Evolutionary conservation across 2,329 filamentous ascomycete genomes (phyloP).

Genomic region (Pseudohalonectria lignicola): DNA sequence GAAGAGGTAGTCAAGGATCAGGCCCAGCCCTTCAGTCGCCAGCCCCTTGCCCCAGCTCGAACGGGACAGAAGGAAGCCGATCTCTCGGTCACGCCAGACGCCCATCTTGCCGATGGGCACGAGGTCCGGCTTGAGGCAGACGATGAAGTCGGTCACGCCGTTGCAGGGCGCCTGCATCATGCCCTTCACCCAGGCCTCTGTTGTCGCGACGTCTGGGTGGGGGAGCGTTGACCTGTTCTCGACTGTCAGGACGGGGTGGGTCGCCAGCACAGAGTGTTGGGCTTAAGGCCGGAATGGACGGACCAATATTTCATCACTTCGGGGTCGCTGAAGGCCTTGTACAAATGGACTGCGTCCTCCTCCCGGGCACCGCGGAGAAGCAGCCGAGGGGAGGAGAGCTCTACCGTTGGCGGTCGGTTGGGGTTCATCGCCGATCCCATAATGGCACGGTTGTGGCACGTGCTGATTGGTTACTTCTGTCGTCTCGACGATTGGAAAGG

Average conservation of each 20-base stretch:
- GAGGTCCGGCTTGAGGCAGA: not conserved
- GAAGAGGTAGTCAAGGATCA: constrained; percentile 1
- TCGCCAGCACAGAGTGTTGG: too few relatives aligned
- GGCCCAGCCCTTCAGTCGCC: not conserved
- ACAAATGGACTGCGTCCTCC: not conserved
- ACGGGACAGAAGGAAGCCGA: constrained; percentile 2
- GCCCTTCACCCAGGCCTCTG: not conserved
- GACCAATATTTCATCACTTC: constrained; percentile 3
- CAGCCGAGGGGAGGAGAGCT: constrained; percentile 1
- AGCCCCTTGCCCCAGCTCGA: constrained; percentile 1
- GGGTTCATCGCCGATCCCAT: too few relatives aligned
- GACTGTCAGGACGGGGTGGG: too few relatives aligned
- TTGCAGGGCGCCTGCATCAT: constrained; percentile 1
- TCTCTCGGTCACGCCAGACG: constrained; percentile 3
- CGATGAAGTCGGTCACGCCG: constrained; percentile 2
- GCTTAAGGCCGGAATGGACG: too few relatives aligned
- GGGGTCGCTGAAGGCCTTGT: constrained; percentile 1
- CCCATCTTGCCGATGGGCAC: constrained; percentile 1
- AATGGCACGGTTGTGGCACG: too few relatives aligned
- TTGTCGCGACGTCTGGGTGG: not conserved
- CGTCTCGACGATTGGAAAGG: too few relatives aligned
- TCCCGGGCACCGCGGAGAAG: constrained; percentile 1
- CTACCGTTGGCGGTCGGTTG: too few relatives aligned
- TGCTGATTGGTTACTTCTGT: too few relatives aligned
- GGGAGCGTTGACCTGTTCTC: constrained; percentile 2